A percentile compares a stretch with the other conserved stretches of the same genome.
These are phyloP conservation scores for Acorus calamus DNA, from an alignment of 106 monocot genomes.

Conservation along the genomic window DNA sequence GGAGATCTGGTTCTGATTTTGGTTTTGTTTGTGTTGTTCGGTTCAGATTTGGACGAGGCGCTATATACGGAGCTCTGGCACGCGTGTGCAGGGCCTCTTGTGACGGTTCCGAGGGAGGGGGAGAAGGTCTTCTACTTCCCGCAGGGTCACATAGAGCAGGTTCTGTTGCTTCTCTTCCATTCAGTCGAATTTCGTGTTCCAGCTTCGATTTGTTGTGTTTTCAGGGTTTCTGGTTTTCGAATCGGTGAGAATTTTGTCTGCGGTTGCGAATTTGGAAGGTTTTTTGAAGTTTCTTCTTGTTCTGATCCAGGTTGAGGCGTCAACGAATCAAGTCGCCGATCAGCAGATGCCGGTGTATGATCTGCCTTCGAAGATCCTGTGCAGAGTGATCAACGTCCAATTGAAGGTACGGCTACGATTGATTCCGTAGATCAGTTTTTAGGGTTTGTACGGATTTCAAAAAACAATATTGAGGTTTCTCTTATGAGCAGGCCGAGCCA, in stretches of 20 bases:
- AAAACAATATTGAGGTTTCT: too few species aligned
- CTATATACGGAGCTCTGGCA: constrained; percentile 84
- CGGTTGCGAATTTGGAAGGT: neutral
- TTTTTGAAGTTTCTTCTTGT: neutral
- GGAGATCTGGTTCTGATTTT: neutral
- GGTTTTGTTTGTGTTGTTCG: constrained; percentile 5
- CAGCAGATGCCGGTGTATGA: constrained; percentile 77
- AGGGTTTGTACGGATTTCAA: too few species aligned
- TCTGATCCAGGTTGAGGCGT: constrained; percentile 65
- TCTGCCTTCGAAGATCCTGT: constrained; percentile 74
- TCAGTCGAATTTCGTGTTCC: neutral
- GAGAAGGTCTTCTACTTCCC: constrained; percentile 91
- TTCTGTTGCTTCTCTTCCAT: constrained; percentile 2
- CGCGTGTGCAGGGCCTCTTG: constrained; percentile 88
- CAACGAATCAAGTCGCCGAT: constrained; percentile 70
- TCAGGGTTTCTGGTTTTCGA: neutral
- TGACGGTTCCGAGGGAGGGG: constrained; percentile 57
- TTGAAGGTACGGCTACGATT: constrained; percentile 38
- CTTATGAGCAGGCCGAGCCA: too few species aligned
- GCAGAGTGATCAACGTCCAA: constrained; percentile 77
- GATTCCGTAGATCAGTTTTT: too few species aligned
- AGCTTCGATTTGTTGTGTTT: neutral
- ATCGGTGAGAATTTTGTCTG: neutral
- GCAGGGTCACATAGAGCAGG: constrained; percentile 95
- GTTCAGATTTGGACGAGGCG: constrained; percentile 40